Percentiles rank a stretch among this genome's conserved stretches.
These are phyloP conservation scores for Cercospora sojina DNA, from an alignment of 2,329 filamentous ascomycete genomes.

Conservation along the genomic window DNA sequence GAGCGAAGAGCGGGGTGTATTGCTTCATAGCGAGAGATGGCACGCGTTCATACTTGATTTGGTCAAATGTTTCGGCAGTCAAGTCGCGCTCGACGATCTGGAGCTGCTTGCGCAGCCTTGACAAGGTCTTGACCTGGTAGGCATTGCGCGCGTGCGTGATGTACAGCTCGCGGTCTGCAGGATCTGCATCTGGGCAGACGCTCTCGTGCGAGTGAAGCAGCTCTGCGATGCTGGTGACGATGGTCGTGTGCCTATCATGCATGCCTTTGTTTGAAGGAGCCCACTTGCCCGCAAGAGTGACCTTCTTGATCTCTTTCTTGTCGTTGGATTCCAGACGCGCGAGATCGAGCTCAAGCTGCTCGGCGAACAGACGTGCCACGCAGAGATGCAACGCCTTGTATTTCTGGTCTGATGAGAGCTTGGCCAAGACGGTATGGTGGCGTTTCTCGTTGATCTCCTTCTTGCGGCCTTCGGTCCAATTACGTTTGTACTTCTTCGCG, in stretches of 20 bases:
- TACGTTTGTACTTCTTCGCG: constrained; percentile 25
- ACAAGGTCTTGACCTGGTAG: constrained; percentile 52
- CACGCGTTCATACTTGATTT: constrained; percentile 59
- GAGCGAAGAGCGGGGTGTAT: constrained; percentile 51
- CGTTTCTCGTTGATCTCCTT: constrained; percentile 41
- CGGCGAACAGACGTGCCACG: constrained; percentile 57
- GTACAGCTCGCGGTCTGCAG: constrained; percentile 48
- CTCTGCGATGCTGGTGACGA: constrained; percentile 59
- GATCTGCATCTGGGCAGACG: constrained; percentile 38
- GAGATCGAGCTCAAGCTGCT: constrained; percentile 54
- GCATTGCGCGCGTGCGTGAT: constrained; percentile 55
- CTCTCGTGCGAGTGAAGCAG: constrained; percentile 48
- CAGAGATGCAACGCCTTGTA: constrained; percentile 55
- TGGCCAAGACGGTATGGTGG: constrained; percentile 44
- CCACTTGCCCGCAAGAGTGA: constrained; percentile 63
- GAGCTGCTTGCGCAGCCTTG: constrained; percentile 55
- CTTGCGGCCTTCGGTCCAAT: constrained; percentile 32
- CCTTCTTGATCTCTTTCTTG: constrained; percentile 43
- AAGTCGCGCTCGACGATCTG: constrained; percentile 56
- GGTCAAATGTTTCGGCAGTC: constrained; percentile 45
- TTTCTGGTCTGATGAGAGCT: constrained; percentile 47
- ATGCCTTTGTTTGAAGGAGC: constrained; percentile 56
- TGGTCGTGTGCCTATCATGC: constrained; percentile 59
- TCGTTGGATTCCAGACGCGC: constrained; percentile 44
- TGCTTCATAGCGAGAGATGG: constrained; percentile 59